A percentile compares a stretch with the other conserved stretches of the same genome.
phyloP scores from a whole-genome alignment of 1,284 basidiomycete genomes.

The Irpex sp. region DNA sequence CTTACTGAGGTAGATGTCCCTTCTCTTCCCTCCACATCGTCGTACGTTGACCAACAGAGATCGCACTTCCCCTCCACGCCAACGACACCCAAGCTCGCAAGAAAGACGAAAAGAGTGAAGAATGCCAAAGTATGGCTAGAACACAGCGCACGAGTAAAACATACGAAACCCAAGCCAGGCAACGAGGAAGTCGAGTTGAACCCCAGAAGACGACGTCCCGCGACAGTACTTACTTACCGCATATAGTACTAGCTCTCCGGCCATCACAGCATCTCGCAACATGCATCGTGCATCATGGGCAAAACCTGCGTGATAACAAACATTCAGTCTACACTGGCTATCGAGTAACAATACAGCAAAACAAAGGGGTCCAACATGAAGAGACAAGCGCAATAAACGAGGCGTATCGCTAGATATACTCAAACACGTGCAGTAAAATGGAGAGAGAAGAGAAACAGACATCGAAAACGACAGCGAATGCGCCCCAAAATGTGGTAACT shows the following conservation, averaged over 20 bases:
- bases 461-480: slow-evolving; percentile 7
- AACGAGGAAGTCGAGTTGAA: background rate
- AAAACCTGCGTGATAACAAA: slow-evolving; percentile 4
- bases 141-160: background rate
- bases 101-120: slow-evolving; percentile 5
- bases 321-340: slow-evolving; percentile 9
- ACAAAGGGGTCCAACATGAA: slow-evolving; percentile 2
- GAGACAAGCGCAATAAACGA: slow-evolving; percentile 10
- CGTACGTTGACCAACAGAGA: slow-evolving; percentile 11
- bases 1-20: slow-evolving; percentile 13
- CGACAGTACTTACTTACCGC: background rate
- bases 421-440: slow-evolving; percentile 13
- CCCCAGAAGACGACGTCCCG: background rate
- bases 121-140: background rate
- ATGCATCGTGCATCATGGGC: background rate
- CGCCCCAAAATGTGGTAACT: background rate
- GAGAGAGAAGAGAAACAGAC: slow-evolving; percentile 5
- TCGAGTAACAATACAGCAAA: slow-evolving; percentile 10
- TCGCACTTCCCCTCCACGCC: slow-evolving; percentile 3
- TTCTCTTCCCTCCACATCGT: slow-evolving; percentile 14
- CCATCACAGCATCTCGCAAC: background rate
- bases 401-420: slow-evolving; percentile 15
- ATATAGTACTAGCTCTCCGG: background rate
- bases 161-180: background rate
- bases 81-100: slow-evolving; percentile 7